A percentile compares a stretch with the other conserved stretches of the same genome.
Conservation (phyloP, 1,284 basidiomycete species). For the Trametes sp. region DNA sequence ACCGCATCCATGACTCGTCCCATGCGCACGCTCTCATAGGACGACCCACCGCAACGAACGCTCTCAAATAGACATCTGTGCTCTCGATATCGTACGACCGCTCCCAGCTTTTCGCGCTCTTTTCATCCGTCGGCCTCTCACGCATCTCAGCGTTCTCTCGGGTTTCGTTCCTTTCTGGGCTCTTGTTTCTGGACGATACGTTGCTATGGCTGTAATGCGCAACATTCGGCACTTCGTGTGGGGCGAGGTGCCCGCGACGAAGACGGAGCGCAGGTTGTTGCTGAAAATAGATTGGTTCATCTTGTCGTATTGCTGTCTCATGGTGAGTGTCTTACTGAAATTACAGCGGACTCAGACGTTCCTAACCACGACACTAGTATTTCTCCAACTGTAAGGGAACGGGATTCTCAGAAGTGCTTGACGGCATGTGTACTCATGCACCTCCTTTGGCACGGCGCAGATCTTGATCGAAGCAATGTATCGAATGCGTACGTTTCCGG, state of each 20-base stretch:
- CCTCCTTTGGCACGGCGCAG: slow-evolving; percentile 42
- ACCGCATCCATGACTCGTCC: background rate
- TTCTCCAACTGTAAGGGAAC: slow-evolving; percentile 64
- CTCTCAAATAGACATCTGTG: background rate
- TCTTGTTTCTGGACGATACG: background rate
- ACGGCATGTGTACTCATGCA: too few species aligned
- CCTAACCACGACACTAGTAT: slow-evolving; percentile 50
- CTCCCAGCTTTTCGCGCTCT: background rate
- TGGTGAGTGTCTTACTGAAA: slow-evolving; percentile 51
- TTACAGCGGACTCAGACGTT: slow-evolving; percentile 2
- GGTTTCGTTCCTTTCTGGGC: background rate
- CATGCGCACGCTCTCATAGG: slow-evolving; percentile 7
- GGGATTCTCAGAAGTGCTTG: too few species aligned
- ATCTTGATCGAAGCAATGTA: slow-evolving; percentile 72
- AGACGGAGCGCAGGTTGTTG: slow-evolving; percentile 55
- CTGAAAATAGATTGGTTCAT: slow-evolving; percentile 73
- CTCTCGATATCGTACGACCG: slow-evolving; percentile 17
- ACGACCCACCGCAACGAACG: slow-evolving; percentile 1
- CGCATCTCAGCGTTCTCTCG: slow-evolving; percentile 11
- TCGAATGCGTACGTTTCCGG: slow-evolving; percentile 82
- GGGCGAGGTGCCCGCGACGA: slow-evolving; percentile 46
- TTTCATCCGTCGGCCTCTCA: background rate
- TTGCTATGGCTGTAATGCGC: slow-evolving; percentile 22
- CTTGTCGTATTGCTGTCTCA: slow-evolving; percentile 72
- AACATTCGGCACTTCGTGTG: slow-evolving; percentile 40